Evolutionary conservation across 176 grass and related monocot species (phyloP), one percentile per base, ranked within the genome.

Genomic region (Oryza officinalis): DNA sequence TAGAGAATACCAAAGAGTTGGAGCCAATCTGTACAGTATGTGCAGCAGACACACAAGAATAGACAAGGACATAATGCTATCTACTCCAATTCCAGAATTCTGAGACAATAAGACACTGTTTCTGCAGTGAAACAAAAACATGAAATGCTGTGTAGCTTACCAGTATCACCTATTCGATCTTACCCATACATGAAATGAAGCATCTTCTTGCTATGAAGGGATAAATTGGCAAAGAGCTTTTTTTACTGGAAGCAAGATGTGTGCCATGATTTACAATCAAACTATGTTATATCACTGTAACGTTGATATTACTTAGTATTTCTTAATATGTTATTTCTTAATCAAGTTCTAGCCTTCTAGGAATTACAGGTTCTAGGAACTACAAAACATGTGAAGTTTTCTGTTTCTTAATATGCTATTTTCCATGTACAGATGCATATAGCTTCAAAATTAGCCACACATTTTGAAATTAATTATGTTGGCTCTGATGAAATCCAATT

Each of bases 381-480:
- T 54, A 25, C 8, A 69, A 35, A 69, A 26, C 46, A 17, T 69
- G 49, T 68, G 37, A 44, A 6, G 25, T 14, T 38, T 26, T 8
- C 5, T 20, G 35, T 38, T 49, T 40, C 60, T 10, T 25, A 30
- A 63, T 22, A 44, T 18, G 35, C 63, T 72, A 69, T 44, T 82
- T 72, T 70, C 64, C 64, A 8, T 85, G 31, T 72, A 27, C 65
- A 46, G 57, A 80, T 46, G 18, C 8, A 50, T 50, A 49, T 12
- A 70, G 15, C 64, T 26, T 85, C 76, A 85, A 80, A 65, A 49
- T 70, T 12, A 64, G 61, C 10, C 45, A 2, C 2, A 82, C 74
- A 67, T 64, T 75, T 44, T 5, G 1, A 64, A 50, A 68, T 75
- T 54, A 45, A 20, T 80, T 41, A 46, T 50, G 41, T 30, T 35